These are phyloP conservation scores for Ophiostoma populinum DNA, from an alignment of 2,329 filamentous ascomycete genomes.

Conservation along the genomic window DNA sequence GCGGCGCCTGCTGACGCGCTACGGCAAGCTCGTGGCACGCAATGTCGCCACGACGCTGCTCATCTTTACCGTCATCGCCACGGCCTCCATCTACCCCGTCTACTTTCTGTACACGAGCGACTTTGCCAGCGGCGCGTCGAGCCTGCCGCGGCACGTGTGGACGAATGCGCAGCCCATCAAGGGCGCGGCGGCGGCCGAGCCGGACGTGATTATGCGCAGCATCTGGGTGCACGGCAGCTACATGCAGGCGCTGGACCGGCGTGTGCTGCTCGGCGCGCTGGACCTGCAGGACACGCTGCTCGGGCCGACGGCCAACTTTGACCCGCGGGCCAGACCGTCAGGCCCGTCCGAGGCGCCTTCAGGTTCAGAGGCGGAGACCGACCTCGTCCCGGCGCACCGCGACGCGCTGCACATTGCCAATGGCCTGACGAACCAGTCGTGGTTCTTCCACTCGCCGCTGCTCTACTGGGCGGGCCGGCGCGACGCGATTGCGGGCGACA, in stretches of 20 bases:
- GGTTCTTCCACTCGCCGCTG: conserved; percentile 70
- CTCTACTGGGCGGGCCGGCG: conserved; percentile 63
- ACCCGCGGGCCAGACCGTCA: conserved; percentile 21
- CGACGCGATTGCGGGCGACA: conserved; percentile 38
- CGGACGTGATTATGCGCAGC: conserved; percentile 67
- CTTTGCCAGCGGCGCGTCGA: conserved; percentile 52
- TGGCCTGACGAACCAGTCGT: conserved; percentile 43
- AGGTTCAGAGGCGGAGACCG: conserved; percentile 16
- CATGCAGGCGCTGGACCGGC: conserved; percentile 53
- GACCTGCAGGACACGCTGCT: conserved; percentile 54
- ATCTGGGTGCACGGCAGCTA: conserved; percentile 70
- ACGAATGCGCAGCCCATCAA: conserved; percentile 51
- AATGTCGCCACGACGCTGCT: conserved; percentile 62
- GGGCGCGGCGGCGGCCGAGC: conserved; percentile 26
- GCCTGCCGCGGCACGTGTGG: conserved; percentile 66
- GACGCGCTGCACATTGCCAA: conserved; percentile 42
- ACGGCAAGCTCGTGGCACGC: conserved; percentile 51
- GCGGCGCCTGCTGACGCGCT: conserved; percentile 45
- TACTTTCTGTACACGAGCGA: conserved; percentile 59
- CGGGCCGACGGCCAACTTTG: conserved; percentile 39
- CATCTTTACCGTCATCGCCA: conserved; percentile 53
- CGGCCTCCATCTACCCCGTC: conserved; percentile 55
- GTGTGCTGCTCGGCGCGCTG: conserved; percentile 48
- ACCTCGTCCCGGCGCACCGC: conserved; percentile 27
- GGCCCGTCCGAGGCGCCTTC: no score